Evolutionary conservation across 257 asterid genomes (phyloP), one percentile per base, ranked within the genome.

Genomic region (Penstemon barbatus): DNA sequence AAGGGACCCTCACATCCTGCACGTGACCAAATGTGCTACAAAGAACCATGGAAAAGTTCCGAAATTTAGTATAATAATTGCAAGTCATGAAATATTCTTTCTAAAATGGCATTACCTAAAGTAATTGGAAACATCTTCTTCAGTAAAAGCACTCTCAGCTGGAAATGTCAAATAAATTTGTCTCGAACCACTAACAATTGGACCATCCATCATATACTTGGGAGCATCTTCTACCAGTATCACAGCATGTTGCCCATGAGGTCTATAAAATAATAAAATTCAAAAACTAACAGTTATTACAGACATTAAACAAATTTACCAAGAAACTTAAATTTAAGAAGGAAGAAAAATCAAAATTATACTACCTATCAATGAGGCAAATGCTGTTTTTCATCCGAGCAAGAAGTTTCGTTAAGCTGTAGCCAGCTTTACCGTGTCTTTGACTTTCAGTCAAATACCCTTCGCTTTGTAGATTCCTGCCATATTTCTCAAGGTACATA

Each of bases 381-480:
- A 92, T 86, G 57, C 88, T 87, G 78, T 76, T 84, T 69, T 78
- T 89, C 74, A 92, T 65, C 65, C 90, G 83, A 68, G 89, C 90
- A 44, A 91, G 96, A 63, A 91, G 95, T 53, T 85, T 91, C 3
- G 98, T 91, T 86, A 91, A 82, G 80, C 89, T 89, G 71, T 72
- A 89, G 46, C 96, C 98, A 50, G 89, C 86, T 80, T 87, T 87
- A 12, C 96, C 96, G 39, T 91, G 95, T 49, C 98, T 75, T 75
- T 89, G 98, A 78, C 98, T 91, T 78, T 91, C 98, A 38, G 98
- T 89, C 65, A 87, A 78, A 72, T 91, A 89, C 67, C 95, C 96
- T 77, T 89, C 96, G 10, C 96, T 95, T 68, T 87, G 96, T 55
- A 91, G 85, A 65, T 71, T 74, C 73, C 65, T 89, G 39, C 95